These are phyloP conservation scores for Plenodomus biglobosus DNA, from an alignment of 2,329 filamentous ascomycete genomes.

Conservation along the genomic window DNA sequence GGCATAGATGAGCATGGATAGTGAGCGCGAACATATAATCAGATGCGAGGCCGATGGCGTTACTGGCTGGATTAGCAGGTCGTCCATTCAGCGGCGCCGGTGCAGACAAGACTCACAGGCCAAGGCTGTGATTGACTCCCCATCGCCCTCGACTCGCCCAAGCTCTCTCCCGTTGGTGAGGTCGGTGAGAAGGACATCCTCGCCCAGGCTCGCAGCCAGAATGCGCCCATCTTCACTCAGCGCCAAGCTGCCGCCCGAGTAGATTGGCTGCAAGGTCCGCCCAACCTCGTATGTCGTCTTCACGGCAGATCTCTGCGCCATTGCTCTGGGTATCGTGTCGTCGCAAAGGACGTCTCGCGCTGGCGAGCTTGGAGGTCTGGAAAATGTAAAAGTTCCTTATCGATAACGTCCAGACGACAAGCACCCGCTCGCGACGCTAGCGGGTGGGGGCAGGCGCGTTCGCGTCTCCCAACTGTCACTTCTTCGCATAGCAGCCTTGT, in stretches of 20 bases:
- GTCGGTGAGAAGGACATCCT: constrained; percentile 87
- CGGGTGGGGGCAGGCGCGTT: not conserved
- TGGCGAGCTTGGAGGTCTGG: constrained; percentile 11
- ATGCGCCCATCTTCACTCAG: constrained; percentile 80
- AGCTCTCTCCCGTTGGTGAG: constrained; percentile 80
- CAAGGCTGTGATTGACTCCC: constrained; percentile 74
- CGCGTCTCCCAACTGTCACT: not conserved
- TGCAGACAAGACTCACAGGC: constrained; percentile 62
- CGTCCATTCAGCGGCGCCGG: no score
- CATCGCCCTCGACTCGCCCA: constrained; percentile 78
- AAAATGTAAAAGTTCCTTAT: constrained; percentile 34
- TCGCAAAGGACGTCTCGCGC: constrained; percentile 5
- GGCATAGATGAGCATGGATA: constrained; percentile 90
- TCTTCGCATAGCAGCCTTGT: no score
- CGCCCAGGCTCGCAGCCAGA: constrained; percentile 84
- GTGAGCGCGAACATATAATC: constrained; percentile 88
- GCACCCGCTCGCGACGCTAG: not conserved
- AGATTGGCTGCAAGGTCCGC: constrained; percentile 86
- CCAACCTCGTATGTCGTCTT: constrained; percentile 89
- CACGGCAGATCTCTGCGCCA: constrained; percentile 58
- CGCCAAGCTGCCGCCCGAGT: constrained; percentile 85
- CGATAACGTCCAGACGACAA: constrained; percentile 33
- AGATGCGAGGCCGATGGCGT: constrained; percentile 87
- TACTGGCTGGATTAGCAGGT: constrained; percentile 58
- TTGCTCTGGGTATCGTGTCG: constrained; percentile 20